Conservation (phyloP, 139 green algal genomes). For the Chlamydomonas urium region DNA sequence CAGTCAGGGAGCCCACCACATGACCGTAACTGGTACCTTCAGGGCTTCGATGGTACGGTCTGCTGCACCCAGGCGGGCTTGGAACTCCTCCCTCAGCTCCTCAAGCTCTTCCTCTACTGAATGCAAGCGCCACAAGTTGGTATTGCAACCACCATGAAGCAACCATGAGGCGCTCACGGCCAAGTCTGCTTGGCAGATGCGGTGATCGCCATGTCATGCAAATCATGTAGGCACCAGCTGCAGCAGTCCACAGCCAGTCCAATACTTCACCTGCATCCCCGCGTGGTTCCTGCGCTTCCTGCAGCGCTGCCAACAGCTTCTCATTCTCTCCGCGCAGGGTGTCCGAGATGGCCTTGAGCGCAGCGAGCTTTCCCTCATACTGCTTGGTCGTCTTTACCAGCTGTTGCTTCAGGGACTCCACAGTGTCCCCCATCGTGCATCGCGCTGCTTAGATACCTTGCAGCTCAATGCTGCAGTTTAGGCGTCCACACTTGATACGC, state of each 20-base stretch:
- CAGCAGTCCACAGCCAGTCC: neutral
- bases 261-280: neutral
- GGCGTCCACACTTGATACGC: too few relatives aligned
- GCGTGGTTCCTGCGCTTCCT: slow-evolving; percentile 17
- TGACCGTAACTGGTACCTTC: slow-evolving; percentile 24
- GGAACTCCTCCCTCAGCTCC: slow-evolving; percentile 86
- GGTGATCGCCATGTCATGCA: neutral
- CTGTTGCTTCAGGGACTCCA: too few relatives aligned
- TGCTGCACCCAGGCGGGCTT: slow-evolving; percentile 50
- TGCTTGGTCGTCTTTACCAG: slow-evolving; percentile 76
- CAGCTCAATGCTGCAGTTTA: too few relatives aligned
- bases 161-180: neutral
- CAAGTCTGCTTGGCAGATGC: neutral
- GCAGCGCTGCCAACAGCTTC: slow-evolving; percentile 35
- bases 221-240: neutral
- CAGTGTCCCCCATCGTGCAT: too few relatives aligned
- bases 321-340: slow-evolving; percentile 79
- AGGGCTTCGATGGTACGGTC: slow-evolving; percentile 45
- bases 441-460: too few relatives aligned
- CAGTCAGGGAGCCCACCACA: neutral
- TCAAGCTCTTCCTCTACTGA: slow-evolving; percentile 59
- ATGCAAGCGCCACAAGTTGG: neutral
- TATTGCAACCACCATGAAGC: neutral
- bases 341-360: slow-evolving; percentile 77
- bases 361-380: slow-evolving; percentile 81